Conservation (phyloP, 2,329 filamentous ascomycete species). For the Stagonosporopsis vannaccii region DNA sequence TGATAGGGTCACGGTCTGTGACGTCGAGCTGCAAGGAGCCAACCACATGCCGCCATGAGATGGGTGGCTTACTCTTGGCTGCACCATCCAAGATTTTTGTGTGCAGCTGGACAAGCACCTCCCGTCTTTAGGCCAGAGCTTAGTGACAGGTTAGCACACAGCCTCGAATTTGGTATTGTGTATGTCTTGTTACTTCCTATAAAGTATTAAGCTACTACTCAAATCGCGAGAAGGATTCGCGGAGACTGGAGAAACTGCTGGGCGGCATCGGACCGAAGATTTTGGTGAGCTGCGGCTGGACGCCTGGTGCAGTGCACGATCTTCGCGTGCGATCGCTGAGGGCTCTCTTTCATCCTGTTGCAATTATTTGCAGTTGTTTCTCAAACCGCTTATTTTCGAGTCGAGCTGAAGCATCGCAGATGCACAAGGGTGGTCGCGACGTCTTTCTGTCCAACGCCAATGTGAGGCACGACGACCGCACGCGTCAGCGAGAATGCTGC, state of each 20-base stretch:
- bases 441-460: not conserved
- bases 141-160: constrained; percentile 2
- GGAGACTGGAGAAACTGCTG: not conserved
- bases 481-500: not conserved
- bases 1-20: constrained; percentile 14
- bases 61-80: constrained; percentile 29
- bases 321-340: not conserved
- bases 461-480: not conserved
- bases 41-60: constrained; percentile 16
- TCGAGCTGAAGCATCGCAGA: not conserved
- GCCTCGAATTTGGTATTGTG: not conserved
- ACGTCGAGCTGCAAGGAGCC: constrained; percentile 21
- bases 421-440: not conserved
- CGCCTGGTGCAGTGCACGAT: constrained; percentile 5
- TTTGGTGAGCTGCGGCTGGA: constrained; percentile 15
- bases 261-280: not conserved
- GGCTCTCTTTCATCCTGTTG: not conserved
- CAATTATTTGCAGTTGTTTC: not conserved
- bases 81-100: constrained; percentile 9
- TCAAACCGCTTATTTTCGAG: not conserved
- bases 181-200: not conserved
- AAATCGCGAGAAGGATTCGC: not conserved
- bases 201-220: not conserved
- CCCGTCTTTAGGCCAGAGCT: constrained; percentile 6
- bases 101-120: constrained; percentile 12